A percentile compares a stretch with the other conserved stretches of the same genome.
Evolutionary conservation across 2,329 filamentous ascomycete genomes (phyloP).

Genomic region (Apiospora marii): DNA sequence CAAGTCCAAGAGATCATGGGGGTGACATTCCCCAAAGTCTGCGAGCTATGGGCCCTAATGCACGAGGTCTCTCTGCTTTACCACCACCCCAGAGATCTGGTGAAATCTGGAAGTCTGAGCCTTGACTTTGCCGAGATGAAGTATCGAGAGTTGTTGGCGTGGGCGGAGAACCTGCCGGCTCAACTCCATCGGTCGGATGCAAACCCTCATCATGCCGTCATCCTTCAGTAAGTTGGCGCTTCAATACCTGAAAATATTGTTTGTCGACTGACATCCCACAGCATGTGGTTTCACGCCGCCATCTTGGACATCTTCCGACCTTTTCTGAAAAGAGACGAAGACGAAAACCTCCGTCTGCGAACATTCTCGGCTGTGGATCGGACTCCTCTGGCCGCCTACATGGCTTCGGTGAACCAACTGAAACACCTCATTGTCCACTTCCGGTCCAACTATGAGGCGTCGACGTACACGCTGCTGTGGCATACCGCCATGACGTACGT

Average conservation of each 20-base stretch:
- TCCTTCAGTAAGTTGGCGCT: too few relatives aligned
- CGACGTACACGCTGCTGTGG: slow-evolving; percentile 48
- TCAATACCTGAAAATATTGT: too few relatives aligned
- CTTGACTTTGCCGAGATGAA: slow-evolving; percentile 45
- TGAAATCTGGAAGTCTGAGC: slow-evolving; percentile 28
- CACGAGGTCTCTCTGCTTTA: slow-evolving; percentile 40
- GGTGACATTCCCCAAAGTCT: slow-evolving; percentile 41
- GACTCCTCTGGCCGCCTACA: slow-evolving; percentile 42
- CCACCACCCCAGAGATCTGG: slow-evolving; percentile 36
- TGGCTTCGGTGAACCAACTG: slow-evolving; percentile 46
- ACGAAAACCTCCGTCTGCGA: slow-evolving; percentile 26
- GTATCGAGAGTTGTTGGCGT: slow-evolving; percentile 48
- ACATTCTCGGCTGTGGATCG: slow-evolving; percentile 43
- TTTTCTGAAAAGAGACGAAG: slow-evolving; percentile 27
- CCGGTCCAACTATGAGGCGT: slow-evolving; percentile 43
- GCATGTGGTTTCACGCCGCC: slow-evolving; percentile 48
- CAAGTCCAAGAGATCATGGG: slow-evolving; percentile 33
- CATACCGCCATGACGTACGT: slow-evolving; percentile 50
- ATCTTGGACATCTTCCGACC: slow-evolving; percentile 48
- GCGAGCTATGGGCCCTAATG: slow-evolving; percentile 48
- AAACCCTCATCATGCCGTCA: slow-evolving; percentile 43
- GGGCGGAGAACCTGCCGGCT: slow-evolving; percentile 43
- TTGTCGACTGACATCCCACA: too few relatives aligned
- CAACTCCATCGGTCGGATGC: slow-evolving; percentile 35
- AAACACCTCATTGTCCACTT: slow-evolving; percentile 50